Conservation (phyloP, 2,329 filamentous ascomycete species). For the Biscogniauxia marginata region DNA sequence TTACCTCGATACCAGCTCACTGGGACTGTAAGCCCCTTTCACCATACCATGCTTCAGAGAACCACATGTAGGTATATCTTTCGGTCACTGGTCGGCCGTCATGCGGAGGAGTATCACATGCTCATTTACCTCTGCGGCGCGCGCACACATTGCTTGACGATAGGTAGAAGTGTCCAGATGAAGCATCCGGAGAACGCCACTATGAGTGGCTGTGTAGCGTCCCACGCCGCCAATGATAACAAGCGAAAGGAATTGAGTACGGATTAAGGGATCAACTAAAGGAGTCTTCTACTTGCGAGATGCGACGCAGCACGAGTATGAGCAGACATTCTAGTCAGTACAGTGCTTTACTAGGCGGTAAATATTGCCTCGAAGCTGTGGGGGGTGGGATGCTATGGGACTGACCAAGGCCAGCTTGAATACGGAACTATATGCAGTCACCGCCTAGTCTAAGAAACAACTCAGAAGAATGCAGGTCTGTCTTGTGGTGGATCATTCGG, state of each 20-base stretch:
- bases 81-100: background rate
- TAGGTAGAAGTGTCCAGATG: background rate
- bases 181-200: background rate
- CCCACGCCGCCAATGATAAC: background rate
- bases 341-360: background rate
- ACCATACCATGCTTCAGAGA: background rate
- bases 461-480: background rate
- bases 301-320: background rate
- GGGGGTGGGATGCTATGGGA: background rate
- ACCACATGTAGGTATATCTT: background rate
- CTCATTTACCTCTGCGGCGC: background rate
- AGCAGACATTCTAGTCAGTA: background rate
- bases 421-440: background rate
- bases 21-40: background rate
- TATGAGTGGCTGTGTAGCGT: background rate
- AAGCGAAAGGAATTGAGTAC: background rate
- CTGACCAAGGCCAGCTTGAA: background rate
- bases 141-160: background rate
- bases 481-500: background rate
- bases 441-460: background rate
- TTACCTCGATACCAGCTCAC: background rate
- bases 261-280: background rate
- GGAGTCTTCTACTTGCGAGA: background rate
- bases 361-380: background rate
- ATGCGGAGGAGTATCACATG: background rate